Base-by-base conservation (phyloP, 345 rosid genomes). In the Balakata baccata region DNA sequence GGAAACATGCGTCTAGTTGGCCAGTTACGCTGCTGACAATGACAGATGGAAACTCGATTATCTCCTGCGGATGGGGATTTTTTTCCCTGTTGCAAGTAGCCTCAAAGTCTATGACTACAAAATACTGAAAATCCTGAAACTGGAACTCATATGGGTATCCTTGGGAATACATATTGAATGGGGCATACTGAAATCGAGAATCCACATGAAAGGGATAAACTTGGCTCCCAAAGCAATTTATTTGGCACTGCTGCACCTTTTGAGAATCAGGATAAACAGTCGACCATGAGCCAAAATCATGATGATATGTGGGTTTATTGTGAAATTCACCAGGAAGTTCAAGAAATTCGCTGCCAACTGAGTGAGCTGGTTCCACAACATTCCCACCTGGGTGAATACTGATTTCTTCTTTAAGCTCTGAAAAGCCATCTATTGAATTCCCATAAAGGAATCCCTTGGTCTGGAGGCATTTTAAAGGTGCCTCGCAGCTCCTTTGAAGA, bases 51-150 rank as follows among this genome's bases (percentile, higher is more conserved):
- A 84, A 84, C 81, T 84, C 87, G 10, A 84, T 84, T 41, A 84
- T 84, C 79, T 84, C 87, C 56, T 84, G 87, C 11, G 87, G 87
- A 64, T 84, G 85, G n/a, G 87, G 87, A 69, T 79, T 84, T 77
- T 66, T 81, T 68, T 74, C 87, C 78, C 77, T 84, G 74, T 81
- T 85, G 70, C 87, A 79, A 66, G 87, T 84, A 51, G 85, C 87
- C 84, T 84, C 87, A 45, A 84, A 81, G 76, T 84, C 87, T 64
- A 84, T 81, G 72, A 84, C 85, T 72, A 84, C 85, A 75, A 84
- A 81, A 79, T 84, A 81, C 70, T 81, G 85, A 72, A 84, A 84
- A 60, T 86, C 89, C 79, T 86, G 91, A 73, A 81, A 81, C 69
- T 76, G 89, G 75, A 77, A 54, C 38, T 86, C 81, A 38, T 56